These are phyloP conservation scores for Geosmithia putterillii DNA, from an alignment of 2,329 filamentous ascomycete genomes.

Conservation along the genomic window DNA sequence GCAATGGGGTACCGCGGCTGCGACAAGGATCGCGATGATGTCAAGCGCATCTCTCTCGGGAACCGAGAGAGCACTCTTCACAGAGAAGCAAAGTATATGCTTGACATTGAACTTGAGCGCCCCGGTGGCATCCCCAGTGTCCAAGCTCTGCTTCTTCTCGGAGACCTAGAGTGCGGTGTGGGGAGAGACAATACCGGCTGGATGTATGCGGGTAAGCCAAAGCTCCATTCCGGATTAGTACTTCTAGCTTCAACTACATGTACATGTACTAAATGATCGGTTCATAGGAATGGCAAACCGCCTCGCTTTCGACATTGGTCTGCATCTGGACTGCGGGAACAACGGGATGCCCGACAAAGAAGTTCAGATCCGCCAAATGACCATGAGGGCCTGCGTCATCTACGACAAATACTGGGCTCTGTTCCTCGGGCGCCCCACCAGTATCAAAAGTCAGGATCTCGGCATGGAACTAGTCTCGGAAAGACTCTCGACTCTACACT, in stretches of 20 bases:
- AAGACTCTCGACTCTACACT: conserved; percentile 28
- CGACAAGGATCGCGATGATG: conserved; percentile 33
- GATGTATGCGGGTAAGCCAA: conserved; percentile 36
- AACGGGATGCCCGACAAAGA: conserved; percentile 31
- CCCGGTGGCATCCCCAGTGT: conserved; percentile 39
- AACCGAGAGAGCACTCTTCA: conserved; percentile 38
- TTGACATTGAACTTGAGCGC: conserved; percentile 38
- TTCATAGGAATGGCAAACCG: conserved; percentile 24
- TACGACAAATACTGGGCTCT: conserved; percentile 43
- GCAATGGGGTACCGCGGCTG: conserved; percentile 40
- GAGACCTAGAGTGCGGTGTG: conserved; percentile 40
- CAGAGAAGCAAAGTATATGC: conserved; percentile 39
- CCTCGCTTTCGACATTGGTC: conserved; percentile 32
- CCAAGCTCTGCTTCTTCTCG: conserved; percentile 36
- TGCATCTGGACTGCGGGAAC: conserved; percentile 31
- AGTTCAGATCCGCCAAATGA: conserved; percentile 34
- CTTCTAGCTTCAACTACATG: not conserved
- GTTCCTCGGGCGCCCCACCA: conserved; percentile 39
- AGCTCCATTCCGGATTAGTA: not conserved
- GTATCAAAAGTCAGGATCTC: conserved; percentile 39
- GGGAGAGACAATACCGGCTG: conserved; percentile 40
- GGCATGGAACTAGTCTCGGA: conserved; percentile 32
- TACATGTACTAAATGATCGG: conserved; percentile 3
- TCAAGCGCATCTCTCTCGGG: conserved; percentile 30
- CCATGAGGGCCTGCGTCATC: conserved; percentile 36